phyloP scores from a whole-genome alignment of 352 stramenopile genomes.

The Pythium guiyangense region DNA sequence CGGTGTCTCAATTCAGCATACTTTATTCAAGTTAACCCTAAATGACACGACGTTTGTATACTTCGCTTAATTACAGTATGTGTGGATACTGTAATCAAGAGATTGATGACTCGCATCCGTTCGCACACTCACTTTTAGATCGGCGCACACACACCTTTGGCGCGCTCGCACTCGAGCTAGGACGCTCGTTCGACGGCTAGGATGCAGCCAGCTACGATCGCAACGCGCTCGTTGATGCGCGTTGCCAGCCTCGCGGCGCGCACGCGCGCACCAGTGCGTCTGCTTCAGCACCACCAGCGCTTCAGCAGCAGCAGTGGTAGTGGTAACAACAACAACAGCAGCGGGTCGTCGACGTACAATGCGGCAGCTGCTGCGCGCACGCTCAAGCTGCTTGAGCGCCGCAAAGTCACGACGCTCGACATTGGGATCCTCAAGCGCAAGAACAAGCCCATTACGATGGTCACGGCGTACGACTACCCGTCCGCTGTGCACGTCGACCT shows the following conservation, averaged over 20 bases:
- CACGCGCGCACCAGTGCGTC: not conserved
- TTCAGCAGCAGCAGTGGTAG: conserved; percentile 13
- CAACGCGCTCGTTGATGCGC: not conserved
- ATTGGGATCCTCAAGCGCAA: conserved; percentile 90
- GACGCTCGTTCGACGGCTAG: too few relatives aligned
- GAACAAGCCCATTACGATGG: conserved; percentile 98
- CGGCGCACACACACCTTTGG: too few relatives aligned
- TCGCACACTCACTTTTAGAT: too few relatives aligned
- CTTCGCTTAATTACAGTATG: too few relatives aligned
- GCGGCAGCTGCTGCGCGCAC: conserved; percentile 49
- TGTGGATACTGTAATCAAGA: too few relatives aligned
- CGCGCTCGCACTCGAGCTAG: too few relatives aligned
- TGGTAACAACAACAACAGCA: conserved; percentile 14
- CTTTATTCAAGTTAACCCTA: too few relatives aligned
- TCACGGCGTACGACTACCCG: conserved; percentile 98
- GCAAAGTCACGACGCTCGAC: conserved; percentile 82
- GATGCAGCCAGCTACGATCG: not conserved
- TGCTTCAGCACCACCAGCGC: not conserved
- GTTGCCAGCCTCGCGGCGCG: not conserved
- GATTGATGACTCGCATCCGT: too few relatives aligned
- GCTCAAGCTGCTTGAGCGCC: conserved; percentile 78
- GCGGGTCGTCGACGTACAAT: conserved; percentile 31
- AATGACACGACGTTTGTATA: too few relatives aligned
- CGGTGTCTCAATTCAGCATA: too few relatives aligned
- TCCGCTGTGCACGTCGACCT: conserved; percentile 96